Evolutionary conservation across 2,329 filamentous ascomycete genomes (phyloP), one percentile per base, ranked within the genome.

Genomic region (Cladobotryum mycophilum): DNA sequence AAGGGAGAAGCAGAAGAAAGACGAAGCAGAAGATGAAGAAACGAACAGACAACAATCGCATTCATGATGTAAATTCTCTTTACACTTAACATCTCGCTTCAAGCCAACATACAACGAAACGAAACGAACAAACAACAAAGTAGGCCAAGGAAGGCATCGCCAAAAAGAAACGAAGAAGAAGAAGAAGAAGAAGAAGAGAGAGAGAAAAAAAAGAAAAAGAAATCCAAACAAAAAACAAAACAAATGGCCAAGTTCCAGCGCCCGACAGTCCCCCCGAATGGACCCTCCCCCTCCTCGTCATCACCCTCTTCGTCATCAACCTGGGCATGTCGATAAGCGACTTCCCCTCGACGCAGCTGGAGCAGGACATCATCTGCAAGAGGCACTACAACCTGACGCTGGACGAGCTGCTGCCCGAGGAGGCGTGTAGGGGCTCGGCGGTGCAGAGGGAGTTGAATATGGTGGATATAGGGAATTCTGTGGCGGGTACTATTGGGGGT

Each of bases 351-450:
- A 46, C 54, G 6, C 61, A 54, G 43, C 33, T 61, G 7, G 55
- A 60, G 49, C 62, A 64, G 38, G 52, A 60, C 37, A 59, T 62
- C 8, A 51, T 62, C 6, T 64, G 57, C 54, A 58, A 57, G 36
- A 37, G 51, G 4, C 20, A 56, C 20, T 48, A 50, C 14, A 44
- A 33, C 8, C 11, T 53, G 4, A 25, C 43, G 2, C 41, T 25
- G 2, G 45, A 50, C n/a, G 36, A 20, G 7, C 44, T 57, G 17
- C 53, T 60, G 13, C 53, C 52, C 2, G 57, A 60, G 36, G 48
- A 53, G 15, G 35, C 49, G 9, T 63, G 62, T 22, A 53, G 49
- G n/a, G 48, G 41, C 25, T 47, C 52, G 13, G 48, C 33, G 4
- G 59, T 63, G 5, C 60, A 64, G 45, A 51, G 53, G 22, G 49